These are phyloP conservation scores for Boletus vermiculosoides DNA, from an alignment of 768 basidiomycete genomes.

Conservation along the genomic window DNA sequence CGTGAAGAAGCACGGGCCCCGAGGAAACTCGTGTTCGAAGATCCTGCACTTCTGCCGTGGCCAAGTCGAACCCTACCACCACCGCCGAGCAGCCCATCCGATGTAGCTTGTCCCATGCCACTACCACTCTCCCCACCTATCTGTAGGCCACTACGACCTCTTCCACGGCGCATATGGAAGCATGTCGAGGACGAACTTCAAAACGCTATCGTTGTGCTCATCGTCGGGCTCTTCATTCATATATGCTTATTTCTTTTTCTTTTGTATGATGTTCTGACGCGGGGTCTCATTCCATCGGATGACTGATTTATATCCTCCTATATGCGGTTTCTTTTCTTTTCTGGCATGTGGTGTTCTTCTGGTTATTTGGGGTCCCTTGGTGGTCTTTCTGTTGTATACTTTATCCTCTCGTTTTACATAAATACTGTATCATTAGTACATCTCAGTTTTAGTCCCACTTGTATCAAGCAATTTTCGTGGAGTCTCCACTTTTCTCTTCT, in stretches of 20 bases:
- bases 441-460: background rate
- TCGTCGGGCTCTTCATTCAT: constrained; percentile 28
- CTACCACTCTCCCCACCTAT: background rate
- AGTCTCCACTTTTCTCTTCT: too few relatives aligned
- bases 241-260: constrained; percentile 28
- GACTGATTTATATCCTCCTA: constrained; percentile 13
- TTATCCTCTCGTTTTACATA: background rate
- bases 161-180: constrained; percentile 14
- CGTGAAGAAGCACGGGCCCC: constrained; percentile 17
- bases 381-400: background rate
- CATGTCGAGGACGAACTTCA: constrained; percentile 27
- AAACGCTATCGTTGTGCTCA: constrained; percentile 27
- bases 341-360: constrained; percentile 13
- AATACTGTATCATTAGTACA: constrained; percentile 20
- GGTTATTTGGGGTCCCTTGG: background rate
- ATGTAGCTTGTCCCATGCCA: background rate
- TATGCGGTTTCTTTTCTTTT: background rate
- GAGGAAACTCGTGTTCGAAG: constrained; percentile 22
- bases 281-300: constrained; percentile 27
- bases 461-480: background rate
- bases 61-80: constrained; percentile 19
- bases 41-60: constrained; percentile 20
- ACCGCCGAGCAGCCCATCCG: background rate
- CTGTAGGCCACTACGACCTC: constrained; percentile 8
- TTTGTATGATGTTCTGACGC: constrained; percentile 30